These are phyloP conservation scores for Aspergillus niger DNA, from an alignment of 2,329 filamentous ascomycete genomes.

Conservation along the genomic window DNA sequence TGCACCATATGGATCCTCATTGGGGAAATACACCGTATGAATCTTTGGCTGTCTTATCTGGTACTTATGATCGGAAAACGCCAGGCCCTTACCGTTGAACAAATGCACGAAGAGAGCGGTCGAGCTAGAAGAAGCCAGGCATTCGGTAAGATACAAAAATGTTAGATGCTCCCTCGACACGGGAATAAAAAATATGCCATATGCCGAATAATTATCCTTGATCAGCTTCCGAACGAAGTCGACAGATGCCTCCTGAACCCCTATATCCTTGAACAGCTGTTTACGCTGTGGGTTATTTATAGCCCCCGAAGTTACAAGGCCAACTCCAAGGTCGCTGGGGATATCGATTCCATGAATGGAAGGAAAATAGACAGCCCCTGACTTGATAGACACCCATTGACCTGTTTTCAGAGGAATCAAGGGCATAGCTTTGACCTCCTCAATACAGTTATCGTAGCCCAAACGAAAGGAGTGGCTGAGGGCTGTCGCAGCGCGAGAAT, in stretches of 20 bases:
- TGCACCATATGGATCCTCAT: conserved; percentile 7
- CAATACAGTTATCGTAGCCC: background rate
- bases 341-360: background rate
- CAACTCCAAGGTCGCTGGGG: background rate
- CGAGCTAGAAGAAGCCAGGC: too few relatives aligned
- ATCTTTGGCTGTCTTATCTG: background rate
- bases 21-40: background rate
- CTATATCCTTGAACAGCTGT: background rate
- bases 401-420: background rate
- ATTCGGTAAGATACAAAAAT: conserved; percentile 16
- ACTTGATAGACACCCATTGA: background rate
- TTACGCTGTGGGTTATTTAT: background rate
- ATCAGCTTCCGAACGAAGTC: background rate
- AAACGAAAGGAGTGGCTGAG: background rate
- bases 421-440: background rate
- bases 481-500: conserved; percentile 10
- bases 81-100: background rate
- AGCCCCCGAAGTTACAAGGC: background rate
- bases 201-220: background rate
- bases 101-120: background rate
- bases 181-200: background rate
- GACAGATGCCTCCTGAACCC: background rate
- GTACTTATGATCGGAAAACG: background rate
- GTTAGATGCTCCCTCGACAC: background rate
- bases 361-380: background rate